Evolutionary conservation across 345 rosid genomes (phyloP).

Genomic region (Populus euphratica): DNA sequence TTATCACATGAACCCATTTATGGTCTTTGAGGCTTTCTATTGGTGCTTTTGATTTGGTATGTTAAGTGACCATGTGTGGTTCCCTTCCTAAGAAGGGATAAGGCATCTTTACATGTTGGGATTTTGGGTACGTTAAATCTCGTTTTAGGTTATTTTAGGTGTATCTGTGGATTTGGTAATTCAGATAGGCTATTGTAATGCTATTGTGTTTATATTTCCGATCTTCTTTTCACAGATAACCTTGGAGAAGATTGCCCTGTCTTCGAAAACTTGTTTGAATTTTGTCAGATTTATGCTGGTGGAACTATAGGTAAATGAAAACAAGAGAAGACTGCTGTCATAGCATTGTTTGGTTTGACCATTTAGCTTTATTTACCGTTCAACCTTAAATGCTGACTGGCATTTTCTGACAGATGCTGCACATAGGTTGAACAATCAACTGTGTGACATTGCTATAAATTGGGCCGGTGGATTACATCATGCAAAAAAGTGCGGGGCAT

Average conservation of each 20-base stretch:
- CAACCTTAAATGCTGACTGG: conserved; percentile 12
- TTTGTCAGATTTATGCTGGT: conserved; percentile 97
- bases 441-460: conserved; percentile 94
- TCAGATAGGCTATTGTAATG: not conserved
- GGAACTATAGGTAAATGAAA: conserved; percentile 79
- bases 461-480: conserved; percentile 99
- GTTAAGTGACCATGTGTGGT: not conserved
- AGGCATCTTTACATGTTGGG: not conserved
- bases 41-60: not conserved
- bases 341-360: not conserved
- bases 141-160: not conserved
- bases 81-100: not conserved
- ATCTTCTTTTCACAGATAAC: conserved; percentile 49
- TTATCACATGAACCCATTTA: not conserved
- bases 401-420: conserved; percentile 65
- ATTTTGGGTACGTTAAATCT: not conserved
- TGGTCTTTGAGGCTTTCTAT: not conserved
- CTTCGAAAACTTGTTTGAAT: conserved; percentile 86
- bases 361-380: conserved; percentile 6
- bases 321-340: not conserved
- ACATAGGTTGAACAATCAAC: conserved; percentile 77
- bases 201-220: not conserved
- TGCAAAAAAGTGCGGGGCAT: conserved; percentile 96
- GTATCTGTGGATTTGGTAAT: not conserved
- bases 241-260: conserved; percentile 99